Evolutionary conservation across 148 eudicot genomes (phyloP).

Genomic region (Oxyria digyna): DNA sequence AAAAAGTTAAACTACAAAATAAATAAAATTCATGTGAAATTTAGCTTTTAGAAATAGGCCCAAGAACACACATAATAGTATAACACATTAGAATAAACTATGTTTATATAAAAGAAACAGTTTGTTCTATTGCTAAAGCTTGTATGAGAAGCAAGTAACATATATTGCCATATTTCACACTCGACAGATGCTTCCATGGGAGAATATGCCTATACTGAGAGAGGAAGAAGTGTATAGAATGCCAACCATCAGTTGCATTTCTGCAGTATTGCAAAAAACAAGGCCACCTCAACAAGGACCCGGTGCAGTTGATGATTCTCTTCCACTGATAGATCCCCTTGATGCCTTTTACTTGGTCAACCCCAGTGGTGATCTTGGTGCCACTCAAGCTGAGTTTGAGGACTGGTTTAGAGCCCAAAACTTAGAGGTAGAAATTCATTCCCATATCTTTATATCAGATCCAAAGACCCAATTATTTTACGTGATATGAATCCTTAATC

Average conservation of each 20-base stretch:
- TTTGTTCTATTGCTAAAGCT: not conserved
- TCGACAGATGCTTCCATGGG: slow-evolving; percentile 94
- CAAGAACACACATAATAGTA: too few species aligned
- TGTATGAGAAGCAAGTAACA: not conserved
- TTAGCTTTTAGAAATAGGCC: too few species aligned
- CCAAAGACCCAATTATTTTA: too few species aligned
- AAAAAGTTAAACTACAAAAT: too few species aligned
- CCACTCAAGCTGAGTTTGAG: slow-evolving; percentile 69
- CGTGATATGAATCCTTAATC: not conserved
- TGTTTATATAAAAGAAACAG: too few species aligned
- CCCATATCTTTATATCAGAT: not conserved
- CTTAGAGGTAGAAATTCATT: slow-evolving; percentile 41
- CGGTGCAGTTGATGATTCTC: slow-evolving; percentile 18
- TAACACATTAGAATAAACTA: too few species aligned
- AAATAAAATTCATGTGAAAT: too few species aligned
- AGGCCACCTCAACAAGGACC: slow-evolving; percentile 21
- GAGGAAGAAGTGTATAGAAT: slow-evolving; percentile 85
- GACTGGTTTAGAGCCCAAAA: slow-evolving; percentile 70
- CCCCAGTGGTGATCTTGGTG: slow-evolving; percentile 82
- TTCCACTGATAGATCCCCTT: slow-evolving; percentile 78
- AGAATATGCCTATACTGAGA: slow-evolving; percentile 70
- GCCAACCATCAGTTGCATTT: slow-evolving; percentile 76
- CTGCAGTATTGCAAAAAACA: slow-evolving; percentile 43
- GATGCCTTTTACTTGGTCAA: slow-evolving; percentile 90
- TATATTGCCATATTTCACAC: slow-evolving; percentile 1